Percentiles rank a stretch among this genome's conserved stretches.
These are phyloP conservation scores for Panaeolus papilionaceus DNA, from an alignment of 768 basidiomycete species.

Conservation along the genomic window DNA sequence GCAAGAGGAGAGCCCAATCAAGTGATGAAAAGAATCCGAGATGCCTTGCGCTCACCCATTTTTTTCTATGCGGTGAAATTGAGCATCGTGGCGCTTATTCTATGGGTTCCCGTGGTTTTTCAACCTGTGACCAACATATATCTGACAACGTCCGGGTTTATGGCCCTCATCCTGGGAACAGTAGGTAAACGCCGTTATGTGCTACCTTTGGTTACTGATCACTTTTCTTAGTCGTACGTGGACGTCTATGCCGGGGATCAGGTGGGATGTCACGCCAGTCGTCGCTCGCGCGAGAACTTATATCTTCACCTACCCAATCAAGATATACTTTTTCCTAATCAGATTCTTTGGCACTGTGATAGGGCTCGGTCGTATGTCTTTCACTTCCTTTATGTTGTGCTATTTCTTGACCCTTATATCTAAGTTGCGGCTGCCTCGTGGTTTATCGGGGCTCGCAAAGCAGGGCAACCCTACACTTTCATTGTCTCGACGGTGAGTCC, in stretches of 20 bases:
- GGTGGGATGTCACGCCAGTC: slow-evolving; percentile 1
- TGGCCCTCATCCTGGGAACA: slow-evolving; percentile 11
- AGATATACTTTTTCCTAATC: slow-evolving; percentile 13
- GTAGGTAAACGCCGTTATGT: not conserved
- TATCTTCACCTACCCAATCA: not conserved
- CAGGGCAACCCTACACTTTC: slow-evolving; percentile 42
- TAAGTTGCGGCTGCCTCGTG: slow-evolving; percentile 40
- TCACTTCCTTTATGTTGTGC: not conserved
- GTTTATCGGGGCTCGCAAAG: slow-evolving; percentile 41
- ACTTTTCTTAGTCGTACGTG: slow-evolving; percentile 1
- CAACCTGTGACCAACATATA: slow-evolving; percentile 11
- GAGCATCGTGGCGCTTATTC: slow-evolving; percentile 12
- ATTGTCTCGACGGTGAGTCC: slow-evolving; percentile 38
- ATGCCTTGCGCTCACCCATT: slow-evolving; percentile 1
- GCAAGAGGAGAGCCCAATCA: not conserved
- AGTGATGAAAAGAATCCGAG: not conserved
- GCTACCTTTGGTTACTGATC: not conserved
- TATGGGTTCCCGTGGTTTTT: slow-evolving; percentile 9
- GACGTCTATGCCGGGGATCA: slow-evolving; percentile 10
- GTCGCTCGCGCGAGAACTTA: slow-evolving; percentile 3
- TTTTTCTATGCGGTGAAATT: slow-evolving; percentile 10
- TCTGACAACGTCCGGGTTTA: slow-evolving; percentile 6
- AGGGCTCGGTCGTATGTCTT: slow-evolving; percentile 36
- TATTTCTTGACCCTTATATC: not conserved
- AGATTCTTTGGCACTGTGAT: slow-evolving; percentile 30